These are phyloP conservation scores for Phytophthora hibernalis DNA, from an alignment of 352 stramenopile genomes.

Conservation along the genomic window DNA sequence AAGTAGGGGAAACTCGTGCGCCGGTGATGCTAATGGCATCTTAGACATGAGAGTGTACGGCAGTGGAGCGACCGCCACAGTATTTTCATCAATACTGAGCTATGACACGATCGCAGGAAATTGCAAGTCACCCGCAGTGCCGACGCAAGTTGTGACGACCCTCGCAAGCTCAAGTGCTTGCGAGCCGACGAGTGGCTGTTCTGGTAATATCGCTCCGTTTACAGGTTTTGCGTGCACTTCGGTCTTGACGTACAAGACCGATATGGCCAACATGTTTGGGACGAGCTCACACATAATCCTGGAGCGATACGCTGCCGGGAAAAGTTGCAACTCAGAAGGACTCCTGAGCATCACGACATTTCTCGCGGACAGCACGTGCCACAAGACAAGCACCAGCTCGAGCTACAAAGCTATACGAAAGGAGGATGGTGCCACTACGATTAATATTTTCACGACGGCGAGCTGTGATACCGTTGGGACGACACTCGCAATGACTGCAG, in stretches of 20 bases:
- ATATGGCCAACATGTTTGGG: conserved; percentile 5
- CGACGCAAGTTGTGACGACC: background rate
- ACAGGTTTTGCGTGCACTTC: background rate
- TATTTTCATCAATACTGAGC: background rate
- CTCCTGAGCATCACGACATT: conserved; percentile 14
- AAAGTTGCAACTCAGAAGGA: background rate
- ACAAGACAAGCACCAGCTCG: background rate
- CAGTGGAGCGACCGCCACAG: background rate
- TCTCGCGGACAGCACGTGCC: conserved; percentile 15
- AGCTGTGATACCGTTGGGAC: background rate
- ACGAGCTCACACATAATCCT: conserved; percentile 18
- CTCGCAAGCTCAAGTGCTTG: no score
- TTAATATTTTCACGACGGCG: conserved; percentile 1
- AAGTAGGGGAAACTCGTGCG: conserved; percentile 2
- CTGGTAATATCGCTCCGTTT: background rate
- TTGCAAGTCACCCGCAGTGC: conserved; percentile 1
- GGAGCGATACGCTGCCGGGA: conserved; percentile 12
- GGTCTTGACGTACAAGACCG: conserved; percentile 6
- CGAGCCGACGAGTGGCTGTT: background rate
- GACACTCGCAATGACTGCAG: background rate
- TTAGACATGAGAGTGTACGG: conserved; percentile 13
- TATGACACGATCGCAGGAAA: background rate
- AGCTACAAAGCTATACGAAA: conserved; percentile 8
- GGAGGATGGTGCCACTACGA: background rate
- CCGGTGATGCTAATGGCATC: conserved; percentile 1